These are phyloP conservation scores for Ramaria sp. DNA, from an alignment of 768 basidiomycete species.

Conservation along the genomic window DNA sequence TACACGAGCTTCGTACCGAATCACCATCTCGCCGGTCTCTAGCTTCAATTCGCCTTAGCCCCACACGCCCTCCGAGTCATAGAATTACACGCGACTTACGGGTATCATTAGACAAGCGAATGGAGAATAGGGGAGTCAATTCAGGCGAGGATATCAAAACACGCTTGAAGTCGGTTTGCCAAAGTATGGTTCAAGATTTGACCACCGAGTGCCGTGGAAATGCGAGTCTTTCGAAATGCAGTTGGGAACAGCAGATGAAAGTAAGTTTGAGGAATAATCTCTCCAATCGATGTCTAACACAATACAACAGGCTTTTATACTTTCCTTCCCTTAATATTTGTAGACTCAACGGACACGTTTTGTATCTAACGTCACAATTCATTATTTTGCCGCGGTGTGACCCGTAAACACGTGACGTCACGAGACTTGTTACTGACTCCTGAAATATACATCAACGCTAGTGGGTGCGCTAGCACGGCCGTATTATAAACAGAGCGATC, in stretches of 20 bases:
- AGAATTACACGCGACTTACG: too few species aligned
- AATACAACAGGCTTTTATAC: constrained; percentile 31
- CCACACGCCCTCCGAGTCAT: too few species aligned
- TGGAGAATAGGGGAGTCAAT: background rate
- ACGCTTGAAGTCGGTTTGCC: background rate
- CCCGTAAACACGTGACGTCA: background rate
- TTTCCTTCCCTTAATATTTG: constrained; percentile 44
- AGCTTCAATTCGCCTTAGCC: too few species aligned
- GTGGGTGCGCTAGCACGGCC: too few species aligned
- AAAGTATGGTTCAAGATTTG: background rate
- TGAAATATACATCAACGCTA: too few species aligned
- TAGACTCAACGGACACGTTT: background rate
- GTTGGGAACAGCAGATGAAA: constrained; percentile 54
- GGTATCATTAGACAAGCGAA: background rate
- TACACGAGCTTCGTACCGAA: constrained; percentile 14
- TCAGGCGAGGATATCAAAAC: background rate
- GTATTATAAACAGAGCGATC: too few species aligned
- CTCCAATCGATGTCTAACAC: background rate
- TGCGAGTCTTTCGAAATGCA: constrained; percentile 37
- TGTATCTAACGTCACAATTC: background rate
- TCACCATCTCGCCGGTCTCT: background rate
- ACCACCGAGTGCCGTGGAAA: background rate
- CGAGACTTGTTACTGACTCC: too few species aligned
- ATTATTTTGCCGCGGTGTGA: background rate
- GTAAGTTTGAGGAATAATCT: constrained; percentile 1